Conservation (phyloP, 1,139 yeast species). For the Geotrichum histeridarum region DNA sequence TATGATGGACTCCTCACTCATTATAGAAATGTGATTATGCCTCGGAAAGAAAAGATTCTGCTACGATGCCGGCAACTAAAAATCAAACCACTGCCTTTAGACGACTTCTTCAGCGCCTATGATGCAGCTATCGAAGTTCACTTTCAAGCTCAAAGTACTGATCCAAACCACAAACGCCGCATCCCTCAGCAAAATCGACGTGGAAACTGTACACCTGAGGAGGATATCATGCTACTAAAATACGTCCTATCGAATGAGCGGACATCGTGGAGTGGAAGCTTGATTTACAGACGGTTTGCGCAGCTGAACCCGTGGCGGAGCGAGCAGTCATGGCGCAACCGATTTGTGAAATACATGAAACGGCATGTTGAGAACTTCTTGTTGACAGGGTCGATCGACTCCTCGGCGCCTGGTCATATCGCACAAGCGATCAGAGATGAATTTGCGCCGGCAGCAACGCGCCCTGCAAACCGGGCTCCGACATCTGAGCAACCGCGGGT, state of each 20-base stretch:
- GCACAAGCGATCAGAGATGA: background rate
- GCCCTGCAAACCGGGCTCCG: too few relatives aligned
- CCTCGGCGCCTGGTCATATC: background rate
- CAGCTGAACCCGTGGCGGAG: slow-evolving; percentile 3
- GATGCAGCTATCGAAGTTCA: slow-evolving; percentile 1
- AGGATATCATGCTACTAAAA: slow-evolving; percentile 6
- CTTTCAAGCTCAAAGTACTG: too few relatives aligned
- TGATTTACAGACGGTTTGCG: slow-evolving; percentile 6
- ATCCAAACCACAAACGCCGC: too few relatives aligned
- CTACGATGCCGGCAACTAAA: background rate
- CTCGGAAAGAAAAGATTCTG: background rate
- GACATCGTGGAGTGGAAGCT: slow-evolving; percentile 4
- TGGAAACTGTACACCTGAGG: slow-evolving; percentile 10
- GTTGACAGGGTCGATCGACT: background rate
- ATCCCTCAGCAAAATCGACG: background rate
- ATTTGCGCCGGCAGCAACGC: too few relatives aligned
- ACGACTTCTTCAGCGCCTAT: slow-evolving; percentile 7
- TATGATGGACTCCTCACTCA: slow-evolving; percentile 8
- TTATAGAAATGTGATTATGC: background rate
- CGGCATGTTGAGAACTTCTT: slow-evolving; percentile 3
- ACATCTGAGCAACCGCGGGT: background rate
- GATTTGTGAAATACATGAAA: slow-evolving; percentile 7
- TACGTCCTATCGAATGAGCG: background rate
- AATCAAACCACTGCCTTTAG: slow-evolving; percentile 5
- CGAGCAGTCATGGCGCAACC: slow-evolving; percentile 13